These are phyloP conservation scores for Ceratocystis papillata DNA, from an alignment of 2,329 filamentous ascomycete species.

Conservation along the genomic window DNA sequence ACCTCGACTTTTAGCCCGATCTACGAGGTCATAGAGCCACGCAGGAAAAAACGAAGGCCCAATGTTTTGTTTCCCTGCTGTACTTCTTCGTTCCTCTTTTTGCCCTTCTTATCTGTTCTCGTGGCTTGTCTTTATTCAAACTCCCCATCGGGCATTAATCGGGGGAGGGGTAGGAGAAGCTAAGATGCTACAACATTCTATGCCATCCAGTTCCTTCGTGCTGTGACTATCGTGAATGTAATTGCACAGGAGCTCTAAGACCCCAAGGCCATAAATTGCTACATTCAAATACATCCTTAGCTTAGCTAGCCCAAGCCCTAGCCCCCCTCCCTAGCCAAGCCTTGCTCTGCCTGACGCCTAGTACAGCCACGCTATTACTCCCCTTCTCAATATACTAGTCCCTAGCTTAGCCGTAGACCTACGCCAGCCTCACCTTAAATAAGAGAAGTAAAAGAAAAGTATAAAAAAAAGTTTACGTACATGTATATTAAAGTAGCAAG, in stretches of 20 bases:
- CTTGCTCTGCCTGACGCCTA: background rate
- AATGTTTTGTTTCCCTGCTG: background rate
- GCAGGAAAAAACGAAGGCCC: background rate
- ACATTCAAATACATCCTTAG: no score
- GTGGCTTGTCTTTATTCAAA: background rate
- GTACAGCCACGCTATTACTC: background rate
- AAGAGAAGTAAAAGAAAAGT: no score
- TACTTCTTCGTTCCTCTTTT: background rate
- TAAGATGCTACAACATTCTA: background rate
- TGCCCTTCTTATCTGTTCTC: background rate
- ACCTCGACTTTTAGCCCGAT: background rate
- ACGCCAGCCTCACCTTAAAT: background rate
- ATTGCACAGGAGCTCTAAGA: background rate
- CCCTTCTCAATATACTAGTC: background rate
- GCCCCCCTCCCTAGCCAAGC: background rate
- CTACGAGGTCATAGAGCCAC: slow-evolving; percentile 2
- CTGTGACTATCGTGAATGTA: slow-evolving; percentile 1
- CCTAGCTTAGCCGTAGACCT: background rate
- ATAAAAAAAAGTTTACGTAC: no score
- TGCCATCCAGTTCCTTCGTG: background rate
- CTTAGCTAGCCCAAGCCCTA: background rate
- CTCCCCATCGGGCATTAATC: background rate
- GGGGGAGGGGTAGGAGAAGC: no score
- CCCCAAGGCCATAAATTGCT: background rate
- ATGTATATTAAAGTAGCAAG: background rate